A percentile compares a stretch with the other conserved stretches of the same genome.
Conservation (phyloP, 2,329 filamentous ascomycete genomes). For the Neobulgaria alba region DNA sequence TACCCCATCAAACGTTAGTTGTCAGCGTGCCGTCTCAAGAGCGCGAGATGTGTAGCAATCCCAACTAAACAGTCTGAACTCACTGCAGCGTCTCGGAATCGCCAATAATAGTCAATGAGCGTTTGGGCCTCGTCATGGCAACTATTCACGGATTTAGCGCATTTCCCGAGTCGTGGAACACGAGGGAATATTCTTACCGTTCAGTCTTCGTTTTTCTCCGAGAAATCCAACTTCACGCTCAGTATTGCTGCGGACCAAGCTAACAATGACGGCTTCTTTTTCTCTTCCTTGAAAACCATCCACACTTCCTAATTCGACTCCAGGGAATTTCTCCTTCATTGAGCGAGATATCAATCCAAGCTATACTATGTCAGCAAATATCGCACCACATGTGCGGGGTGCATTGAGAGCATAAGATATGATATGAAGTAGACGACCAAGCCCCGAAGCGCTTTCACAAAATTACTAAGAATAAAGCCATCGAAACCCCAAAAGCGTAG, state of each 20-base stretch:
- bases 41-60: neutral
- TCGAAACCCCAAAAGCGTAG: no score
- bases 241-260: slow-evolving; percentile 84
- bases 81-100: slow-evolving; percentile 88
- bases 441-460: no score
- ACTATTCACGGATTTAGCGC: slow-evolving; percentile 43
- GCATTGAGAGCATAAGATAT: neutral
- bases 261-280: slow-evolving; percentile 91
- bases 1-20: slow-evolving; percentile 32
- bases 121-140: slow-evolving; percentile 90
- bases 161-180: neutral
- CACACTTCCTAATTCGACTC: slow-evolving; percentile 89
- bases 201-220: slow-evolving; percentile 82
- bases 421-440: no score
- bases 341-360: slow-evolving; percentile 66
- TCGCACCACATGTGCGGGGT: neutral
- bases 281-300: slow-evolving; percentile 96
- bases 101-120: slow-evolving; percentile 83
- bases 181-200: slow-evolving; percentile 52
- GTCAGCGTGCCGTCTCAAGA: slow-evolving; percentile 20
- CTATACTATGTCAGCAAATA: slow-evolving; percentile 32
- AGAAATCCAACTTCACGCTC: slow-evolving; percentile 88
- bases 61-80: slow-evolving; percentile 33
- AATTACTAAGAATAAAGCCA: no score
- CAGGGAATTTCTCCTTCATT: slow-evolving; percentile 73